Conservation (phyloP, 306 rosid genomes). For the Phaseolus lunatus region DNA sequence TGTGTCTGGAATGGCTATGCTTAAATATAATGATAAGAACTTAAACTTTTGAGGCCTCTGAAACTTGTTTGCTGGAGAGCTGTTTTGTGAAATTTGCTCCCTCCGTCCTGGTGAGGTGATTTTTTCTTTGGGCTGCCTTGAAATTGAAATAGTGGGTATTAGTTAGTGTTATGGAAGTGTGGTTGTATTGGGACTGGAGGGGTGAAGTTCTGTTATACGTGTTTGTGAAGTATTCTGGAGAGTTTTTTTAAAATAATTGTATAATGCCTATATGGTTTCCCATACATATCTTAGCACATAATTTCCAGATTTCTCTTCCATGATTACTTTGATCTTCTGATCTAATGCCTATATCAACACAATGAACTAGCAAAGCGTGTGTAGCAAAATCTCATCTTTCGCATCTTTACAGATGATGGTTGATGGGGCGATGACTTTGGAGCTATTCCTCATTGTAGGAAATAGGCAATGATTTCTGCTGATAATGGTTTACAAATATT, state of each 20-base stretch:
- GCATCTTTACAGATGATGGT: slow-evolving; percentile 9
- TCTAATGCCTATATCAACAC: slow-evolving; percentile 5
- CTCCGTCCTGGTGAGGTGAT: neutral
- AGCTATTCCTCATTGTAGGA: slow-evolving; percentile 13
- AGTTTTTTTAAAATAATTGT: neutral
- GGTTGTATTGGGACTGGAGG: slow-evolving; percentile 1
- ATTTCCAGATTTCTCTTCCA: neutral
- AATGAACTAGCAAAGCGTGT: neutral
- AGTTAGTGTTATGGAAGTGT: slow-evolving; percentile 27
- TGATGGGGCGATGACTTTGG: neutral
- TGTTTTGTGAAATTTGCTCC: slow-evolving; percentile 10
- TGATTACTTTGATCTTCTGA: neutral
- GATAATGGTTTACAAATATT: neutral
- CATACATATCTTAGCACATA: neutral
- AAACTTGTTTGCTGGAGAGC: neutral
- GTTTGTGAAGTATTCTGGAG: neutral
- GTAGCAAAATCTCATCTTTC: neutral
- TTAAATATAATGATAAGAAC: neutral
- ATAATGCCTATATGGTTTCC: neutral
- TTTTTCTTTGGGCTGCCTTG: neutral
- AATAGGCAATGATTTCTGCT: slow-evolving; percentile 18
- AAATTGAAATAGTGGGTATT: slow-evolving; percentile 20
- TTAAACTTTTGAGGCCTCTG: slow-evolving; percentile 8
- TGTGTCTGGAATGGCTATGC: slow-evolving; percentile 8
- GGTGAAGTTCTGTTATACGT: slow-evolving; percentile 1